Base-by-base conservation (phyloP, 2,329 filamentous ascomycete species). In the Aureobasidium sp. region DNA sequence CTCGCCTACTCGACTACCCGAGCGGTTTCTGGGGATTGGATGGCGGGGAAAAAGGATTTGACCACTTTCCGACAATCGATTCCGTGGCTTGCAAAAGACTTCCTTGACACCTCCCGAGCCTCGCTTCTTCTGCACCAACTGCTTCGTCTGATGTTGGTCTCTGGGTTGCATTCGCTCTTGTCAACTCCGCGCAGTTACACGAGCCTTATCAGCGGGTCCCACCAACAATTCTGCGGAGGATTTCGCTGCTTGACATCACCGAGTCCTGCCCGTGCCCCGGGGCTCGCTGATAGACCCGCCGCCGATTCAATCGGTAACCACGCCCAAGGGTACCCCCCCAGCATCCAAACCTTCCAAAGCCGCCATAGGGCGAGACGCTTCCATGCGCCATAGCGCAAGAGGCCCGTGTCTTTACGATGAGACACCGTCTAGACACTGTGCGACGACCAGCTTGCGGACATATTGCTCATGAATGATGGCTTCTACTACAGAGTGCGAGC, bases 1-100 rank as follows among this genome's bases (percentile, higher is more conserved):
- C 55, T 58, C 53, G 29, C 53, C 53, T 44, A 57, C 53, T 45
- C 25, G 25, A 42, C 39, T 55, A 56, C 52, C 52, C 52, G 52
- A 56, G 52, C 39, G 52, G 36, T 41, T 41, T 44, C 52, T 56
- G 52, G 52, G 52, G 55, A 47, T 47, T 49, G 15, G 55, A 58
- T 58, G 55, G 55, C 55, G 55, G 55, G 55, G 55, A 58, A 58
- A 57, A 58, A 58, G 55, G 55, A 58, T 58, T 58, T 31, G n/a
- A 44, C 29, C 12, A 15, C 34, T 20, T 58, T 48, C 55, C 55
- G 42, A 58, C 41, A 45, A 29, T 58, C 42, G 55, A 47, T 37
- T 47, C 20, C 31, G 42, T 59, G 56, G 56, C 56, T 59, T 59
- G 44, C 12, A 41, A 48, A 25, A 31, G 29, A 47, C 53, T 29